phyloP scores from a whole-genome alignment of 306 rosid genomes.

The Cucurbita argyrosperma region DNA sequence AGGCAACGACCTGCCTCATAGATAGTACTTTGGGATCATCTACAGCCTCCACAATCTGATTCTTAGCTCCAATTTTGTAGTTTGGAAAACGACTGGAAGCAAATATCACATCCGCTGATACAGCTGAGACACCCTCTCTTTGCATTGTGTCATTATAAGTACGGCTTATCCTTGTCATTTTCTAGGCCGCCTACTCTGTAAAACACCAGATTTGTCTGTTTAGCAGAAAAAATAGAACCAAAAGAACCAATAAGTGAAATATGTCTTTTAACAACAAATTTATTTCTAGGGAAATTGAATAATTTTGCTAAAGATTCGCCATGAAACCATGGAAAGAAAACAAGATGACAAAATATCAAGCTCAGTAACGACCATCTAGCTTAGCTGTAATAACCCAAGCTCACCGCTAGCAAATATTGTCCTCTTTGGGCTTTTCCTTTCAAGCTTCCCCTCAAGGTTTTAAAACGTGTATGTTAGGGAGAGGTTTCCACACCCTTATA shows the following conservation, averaged over 20 bases:
- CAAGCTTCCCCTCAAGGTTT: no score
- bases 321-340: background rate
- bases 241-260: background rate
- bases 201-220: conserved; percentile 17
- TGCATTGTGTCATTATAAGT: conserved; percentile 67
- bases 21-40: conserved; percentile 51
- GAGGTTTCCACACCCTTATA: no score
- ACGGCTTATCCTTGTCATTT: conserved; percentile 67
- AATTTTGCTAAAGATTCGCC: background rate
- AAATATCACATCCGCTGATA: conserved; percentile 69
- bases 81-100: conserved; percentile 74
- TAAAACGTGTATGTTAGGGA: no score
- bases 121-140: conserved; percentile 42
- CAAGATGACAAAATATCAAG: background rate
- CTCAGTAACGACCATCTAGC: background rate
- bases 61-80: conserved; percentile 64
- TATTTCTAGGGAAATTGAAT: background rate
- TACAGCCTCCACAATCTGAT: conserved; percentile 63
- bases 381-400: no score
- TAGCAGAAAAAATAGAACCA: background rate
- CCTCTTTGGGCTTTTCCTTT: no score
- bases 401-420: no score
- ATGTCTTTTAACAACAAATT: background rate
- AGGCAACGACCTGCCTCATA: conserved; percentile 85
- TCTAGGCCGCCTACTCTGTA: conserved; percentile 21